Evolutionary conservation across 2,329 filamentous ascomycete genomes (phyloP).

Genomic region (Penicillium sp.): DNA sequence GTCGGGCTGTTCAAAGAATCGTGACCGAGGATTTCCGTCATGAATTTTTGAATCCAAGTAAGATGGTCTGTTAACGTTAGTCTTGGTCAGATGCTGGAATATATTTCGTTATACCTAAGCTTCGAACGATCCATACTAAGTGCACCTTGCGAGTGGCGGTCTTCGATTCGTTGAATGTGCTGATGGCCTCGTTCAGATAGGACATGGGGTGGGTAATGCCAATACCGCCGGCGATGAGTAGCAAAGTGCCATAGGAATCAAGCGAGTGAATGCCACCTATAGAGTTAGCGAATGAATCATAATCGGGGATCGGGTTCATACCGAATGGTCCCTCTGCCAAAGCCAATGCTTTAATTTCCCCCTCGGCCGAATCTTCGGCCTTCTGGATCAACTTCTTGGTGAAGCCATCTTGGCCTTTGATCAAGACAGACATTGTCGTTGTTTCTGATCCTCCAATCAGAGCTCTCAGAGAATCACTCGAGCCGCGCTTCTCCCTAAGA

Average conservation of each 20-base stretch:
- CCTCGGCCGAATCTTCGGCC: slow-evolving; percentile 26
- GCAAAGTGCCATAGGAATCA: slow-evolving; percentile 35
- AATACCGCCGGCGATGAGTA: slow-evolving; percentile 40
- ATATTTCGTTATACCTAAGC: slow-evolving; percentile 23
- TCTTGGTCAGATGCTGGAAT: not conserved
- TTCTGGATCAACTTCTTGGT: slow-evolving; percentile 34
- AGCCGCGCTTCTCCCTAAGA: slow-evolving; percentile 29
- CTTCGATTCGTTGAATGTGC: slow-evolving; percentile 24
- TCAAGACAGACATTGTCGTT: slow-evolving; percentile 35
- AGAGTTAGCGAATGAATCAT: not conserved
- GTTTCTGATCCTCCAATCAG: slow-evolving; percentile 28
- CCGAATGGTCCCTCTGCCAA: slow-evolving; percentile 40
- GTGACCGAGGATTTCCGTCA: slow-evolving; percentile 33
- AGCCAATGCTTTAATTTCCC: slow-evolving; percentile 28
- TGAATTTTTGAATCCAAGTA: slow-evolving; percentile 39
- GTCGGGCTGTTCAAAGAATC: slow-evolving; percentile 23
- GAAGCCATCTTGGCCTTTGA: slow-evolving; percentile 37
- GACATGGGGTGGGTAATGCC: slow-evolving; percentile 41
- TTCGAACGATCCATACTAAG: slow-evolving; percentile 38
- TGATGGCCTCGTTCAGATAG: slow-evolving; percentile 34
- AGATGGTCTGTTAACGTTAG: slow-evolving; percentile 31
- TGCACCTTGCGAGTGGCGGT: slow-evolving; percentile 31
- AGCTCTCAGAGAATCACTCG: slow-evolving; percentile 32
- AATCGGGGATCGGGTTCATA: slow-evolving; percentile 11
- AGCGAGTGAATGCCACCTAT: slow-evolving; percentile 34